Evolutionary conservation across 768 basidiomycete genomes (phyloP).

Genomic region (Hydnomerulius pinastri): DNA sequence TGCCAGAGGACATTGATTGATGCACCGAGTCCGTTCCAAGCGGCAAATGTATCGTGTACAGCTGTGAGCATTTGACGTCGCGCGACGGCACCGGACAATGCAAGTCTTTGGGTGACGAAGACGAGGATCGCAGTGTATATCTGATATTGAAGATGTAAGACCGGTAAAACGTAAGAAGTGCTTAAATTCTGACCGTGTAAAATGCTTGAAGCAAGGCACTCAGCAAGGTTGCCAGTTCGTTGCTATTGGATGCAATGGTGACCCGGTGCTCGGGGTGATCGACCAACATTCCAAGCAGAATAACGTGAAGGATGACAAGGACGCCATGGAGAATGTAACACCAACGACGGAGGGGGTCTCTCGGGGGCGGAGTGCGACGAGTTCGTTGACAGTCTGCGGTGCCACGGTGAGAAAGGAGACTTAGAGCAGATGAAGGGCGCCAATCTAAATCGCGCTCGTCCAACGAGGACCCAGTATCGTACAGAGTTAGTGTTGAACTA

Average conservation of each 20-base stretch:
- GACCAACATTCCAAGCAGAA: neutral
- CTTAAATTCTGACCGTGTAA: too few relatives aligned
- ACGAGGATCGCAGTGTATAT: slow-evolving; percentile 20
- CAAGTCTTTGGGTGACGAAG: slow-evolving; percentile 20
- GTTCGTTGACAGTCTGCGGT: too few relatives aligned
- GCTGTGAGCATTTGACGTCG: slow-evolving; percentile 14
- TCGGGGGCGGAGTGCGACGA: too few relatives aligned
- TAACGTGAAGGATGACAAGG: slow-evolving; percentile 1
- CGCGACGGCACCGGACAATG: slow-evolving; percentile 2
- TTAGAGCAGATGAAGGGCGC: too few relatives aligned
- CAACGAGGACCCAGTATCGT: too few relatives aligned
- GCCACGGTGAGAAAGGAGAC: too few relatives aligned
- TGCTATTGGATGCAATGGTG: neutral
- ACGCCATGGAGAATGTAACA: neutral
- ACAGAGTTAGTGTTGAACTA: too few relatives aligned
- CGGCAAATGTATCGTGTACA: slow-evolving; percentile 18
- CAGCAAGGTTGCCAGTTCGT: neutral
- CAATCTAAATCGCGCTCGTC: too few relatives aligned
- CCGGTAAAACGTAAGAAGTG: neutral
- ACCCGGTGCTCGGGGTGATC: slow-evolving; percentile 1
- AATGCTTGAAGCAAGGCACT: slow-evolving; percentile 2
- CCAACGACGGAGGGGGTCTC: neutral
- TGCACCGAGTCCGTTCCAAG: slow-evolving; percentile 26
- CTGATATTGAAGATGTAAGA: slow-evolving; percentile 10
- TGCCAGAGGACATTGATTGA: slow-evolving; percentile 15